Evolutionary conservation across 2,329 filamentous ascomycete species (phyloP).

Genomic region (Aspergillus ibericus): DNA sequence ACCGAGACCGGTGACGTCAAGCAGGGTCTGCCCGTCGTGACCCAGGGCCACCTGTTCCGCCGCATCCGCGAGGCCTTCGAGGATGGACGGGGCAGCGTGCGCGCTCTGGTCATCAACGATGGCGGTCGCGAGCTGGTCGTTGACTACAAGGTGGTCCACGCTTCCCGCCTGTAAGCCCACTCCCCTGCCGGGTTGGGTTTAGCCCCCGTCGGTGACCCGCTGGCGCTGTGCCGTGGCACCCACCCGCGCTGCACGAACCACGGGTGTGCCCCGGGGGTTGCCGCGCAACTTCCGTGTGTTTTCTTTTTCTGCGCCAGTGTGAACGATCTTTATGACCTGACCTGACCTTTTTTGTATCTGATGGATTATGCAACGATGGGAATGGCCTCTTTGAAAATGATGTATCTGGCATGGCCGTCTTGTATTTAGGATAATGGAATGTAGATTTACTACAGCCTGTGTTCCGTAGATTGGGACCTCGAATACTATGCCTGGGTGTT

Average conservation of each 20-base stretch:
- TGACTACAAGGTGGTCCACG: constrained; percentile 98
- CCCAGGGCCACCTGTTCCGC: constrained; percentile 85
- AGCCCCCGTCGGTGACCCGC: constrained; percentile 5
- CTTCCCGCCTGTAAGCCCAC: constrained; percentile 59
- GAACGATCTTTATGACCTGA: constrained; percentile 23
- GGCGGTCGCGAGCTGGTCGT: constrained; percentile 91
- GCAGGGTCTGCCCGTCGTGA: constrained; percentile 87
- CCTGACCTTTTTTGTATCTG: constrained; percentile 17
- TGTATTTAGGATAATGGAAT: constrained; percentile 23
- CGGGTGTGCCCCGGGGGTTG: neutral
- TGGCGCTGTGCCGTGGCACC: neutral
- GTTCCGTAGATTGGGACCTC: neutral
- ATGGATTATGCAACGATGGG: constrained; percentile 19
- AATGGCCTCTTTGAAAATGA: constrained; percentile 17
- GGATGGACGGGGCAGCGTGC: constrained; percentile 88
- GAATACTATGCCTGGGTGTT: too few species aligned
- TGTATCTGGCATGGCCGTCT: constrained; percentile 19
- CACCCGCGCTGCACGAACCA: neutral
- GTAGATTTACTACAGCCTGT: constrained; percentile 7
- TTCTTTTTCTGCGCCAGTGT: constrained; percentile 7
- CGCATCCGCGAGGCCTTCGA: constrained; percentile 83
- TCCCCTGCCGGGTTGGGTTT: constrained; percentile 13
- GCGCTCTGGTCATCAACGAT: constrained; percentile 94
- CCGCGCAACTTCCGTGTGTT: constrained; percentile 5
- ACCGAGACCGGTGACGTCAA: constrained; percentile 99